Evolutionary conservation across 768 basidiomycete genomes (phyloP).

Genomic region (Pleurotus eryngii): DNA sequence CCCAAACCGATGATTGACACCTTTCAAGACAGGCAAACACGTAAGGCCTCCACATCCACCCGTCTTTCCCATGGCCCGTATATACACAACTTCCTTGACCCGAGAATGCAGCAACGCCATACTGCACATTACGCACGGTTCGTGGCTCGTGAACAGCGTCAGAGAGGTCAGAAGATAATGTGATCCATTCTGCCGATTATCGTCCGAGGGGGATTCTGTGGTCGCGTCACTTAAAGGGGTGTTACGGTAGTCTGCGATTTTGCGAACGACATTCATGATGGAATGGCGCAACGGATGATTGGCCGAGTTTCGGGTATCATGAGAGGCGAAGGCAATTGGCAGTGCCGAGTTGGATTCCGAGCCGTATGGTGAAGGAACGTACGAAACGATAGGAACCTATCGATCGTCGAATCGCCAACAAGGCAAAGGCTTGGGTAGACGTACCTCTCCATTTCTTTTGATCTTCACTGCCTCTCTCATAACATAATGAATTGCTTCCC

Average conservation of each 20-base stretch:
- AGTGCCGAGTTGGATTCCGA: slow-evolving; percentile 13
- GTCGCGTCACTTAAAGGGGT: slow-evolving; percentile 12
- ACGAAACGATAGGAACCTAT: slow-evolving; percentile 74
- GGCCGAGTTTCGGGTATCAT: slow-evolving; percentile 69
- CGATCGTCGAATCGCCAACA: neutral
- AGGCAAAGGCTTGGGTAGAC: slow-evolving; percentile 14
- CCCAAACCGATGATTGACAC: slow-evolving; percentile 86
- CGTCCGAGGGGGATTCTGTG: neutral
- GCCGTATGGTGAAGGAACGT: slow-evolving; percentile 57
- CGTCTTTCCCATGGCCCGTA: slow-evolving; percentile 69
- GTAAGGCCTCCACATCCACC: slow-evolving; percentile 83
- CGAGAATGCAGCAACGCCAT: slow-evolving; percentile 96
- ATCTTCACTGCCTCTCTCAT: slow-evolving; percentile 48
- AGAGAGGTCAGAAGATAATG: slow-evolving; percentile 87
- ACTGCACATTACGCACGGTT: slow-evolving; percentile 96
- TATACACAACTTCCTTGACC: slow-evolving; percentile 81
- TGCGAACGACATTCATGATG: slow-evolving; percentile 69
- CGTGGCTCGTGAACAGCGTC: slow-evolving; percentile 88
- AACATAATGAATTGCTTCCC: slow-evolving; percentile 56
- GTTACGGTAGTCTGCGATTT: slow-evolving; percentile 57
- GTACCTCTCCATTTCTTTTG: slow-evolving; percentile 55
- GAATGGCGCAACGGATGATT: slow-evolving; percentile 85
- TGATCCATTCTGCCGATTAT: slow-evolving; percentile 51
- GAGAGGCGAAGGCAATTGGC: slow-evolving; percentile 43
- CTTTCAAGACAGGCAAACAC: slow-evolving; percentile 76